These are phyloP conservation scores for Gryganskiella cystojenkinii DNA, from an alignment of 192 early-diverging fungal genomes.

Conservation along the genomic window DNA sequence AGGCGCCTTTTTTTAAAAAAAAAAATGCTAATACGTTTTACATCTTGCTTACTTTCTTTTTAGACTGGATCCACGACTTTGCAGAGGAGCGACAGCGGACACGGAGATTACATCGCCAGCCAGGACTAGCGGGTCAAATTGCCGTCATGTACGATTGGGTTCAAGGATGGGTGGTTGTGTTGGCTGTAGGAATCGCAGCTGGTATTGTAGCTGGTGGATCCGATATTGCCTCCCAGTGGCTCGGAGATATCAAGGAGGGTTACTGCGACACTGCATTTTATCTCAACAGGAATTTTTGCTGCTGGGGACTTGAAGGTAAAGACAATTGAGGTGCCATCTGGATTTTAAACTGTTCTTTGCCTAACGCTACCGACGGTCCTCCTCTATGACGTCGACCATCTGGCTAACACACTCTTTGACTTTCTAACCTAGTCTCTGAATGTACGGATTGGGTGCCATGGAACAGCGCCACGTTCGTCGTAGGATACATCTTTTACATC, in stretches of 20 bases:
- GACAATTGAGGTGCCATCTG: too few relatives aligned
- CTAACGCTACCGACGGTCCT: too few relatives aligned
- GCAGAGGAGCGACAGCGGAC: constrained; percentile 83
- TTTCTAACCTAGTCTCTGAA: constrained; percentile 21
- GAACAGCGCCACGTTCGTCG: constrained; percentile 52
- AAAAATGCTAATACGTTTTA: not conserved
- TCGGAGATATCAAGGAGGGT: constrained; percentile 86
- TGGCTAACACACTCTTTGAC: too few relatives aligned
- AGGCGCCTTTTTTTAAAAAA: not conserved
- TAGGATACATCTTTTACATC: constrained; percentile 58
- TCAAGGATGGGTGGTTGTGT: constrained; percentile 89
- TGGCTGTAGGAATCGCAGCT: constrained; percentile 67
- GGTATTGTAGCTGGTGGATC: constrained; percentile 77
- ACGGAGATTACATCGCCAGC: constrained; percentile 61
- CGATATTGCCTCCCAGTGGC: constrained; percentile 81
- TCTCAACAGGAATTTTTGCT: constrained; percentile 83
- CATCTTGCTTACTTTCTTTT: not conserved
- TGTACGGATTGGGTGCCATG: constrained; percentile 56
- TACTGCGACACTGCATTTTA: constrained; percentile 84
- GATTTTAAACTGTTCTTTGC: too few relatives aligned
- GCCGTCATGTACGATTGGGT: constrained; percentile 76
- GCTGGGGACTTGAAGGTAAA: constrained; percentile 70
- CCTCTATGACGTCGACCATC: too few relatives aligned
- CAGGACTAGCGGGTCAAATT: constrained; percentile 69
- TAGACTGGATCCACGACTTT: constrained; percentile 93